Evolutionary conservation across 192 early-diverging fungal genomes (phyloP).

Genomic region (Geranomyces michiganensis): DNA sequence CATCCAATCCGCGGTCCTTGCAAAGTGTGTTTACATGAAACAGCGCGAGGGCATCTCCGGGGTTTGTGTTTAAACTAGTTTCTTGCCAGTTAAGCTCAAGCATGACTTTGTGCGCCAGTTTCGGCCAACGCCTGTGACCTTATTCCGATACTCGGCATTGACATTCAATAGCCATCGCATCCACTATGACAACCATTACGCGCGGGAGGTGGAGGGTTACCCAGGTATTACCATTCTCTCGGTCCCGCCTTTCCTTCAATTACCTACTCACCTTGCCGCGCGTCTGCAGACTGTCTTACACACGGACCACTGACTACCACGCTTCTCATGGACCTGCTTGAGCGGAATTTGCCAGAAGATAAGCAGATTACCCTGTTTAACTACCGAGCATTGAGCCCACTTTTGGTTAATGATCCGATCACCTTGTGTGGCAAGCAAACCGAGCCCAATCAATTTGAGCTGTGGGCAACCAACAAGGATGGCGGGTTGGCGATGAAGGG

Average conservation of each 20-base stretch:
- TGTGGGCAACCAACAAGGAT: conserved; percentile 70
- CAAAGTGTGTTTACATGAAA: neutral
- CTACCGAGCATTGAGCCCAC: conserved; percentile 72
- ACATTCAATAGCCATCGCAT: conserved; percentile 90
- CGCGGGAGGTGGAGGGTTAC: conserved; percentile 67
- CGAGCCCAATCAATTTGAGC: conserved; percentile 45
- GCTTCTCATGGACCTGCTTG: conserved; percentile 67
- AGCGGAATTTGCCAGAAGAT: conserved; percentile 43
- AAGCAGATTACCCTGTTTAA: conserved; percentile 60
- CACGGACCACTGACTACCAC: conserved; percentile 83
- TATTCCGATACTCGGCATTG: conserved; percentile 88
- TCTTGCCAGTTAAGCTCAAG: neutral
- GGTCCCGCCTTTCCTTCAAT: too few relatives aligned
- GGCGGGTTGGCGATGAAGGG: conserved; percentile 77
- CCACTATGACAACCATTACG: conserved; percentile 80
- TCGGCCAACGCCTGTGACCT: conserved; percentile 66
- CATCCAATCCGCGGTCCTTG: neutral
- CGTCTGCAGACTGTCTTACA: conserved; percentile 59
- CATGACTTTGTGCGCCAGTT: conserved; percentile 66
- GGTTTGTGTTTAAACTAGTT: neutral
- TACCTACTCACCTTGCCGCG: neutral
- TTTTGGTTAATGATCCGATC: conserved; percentile 63
- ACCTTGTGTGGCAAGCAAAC: conserved; percentile 53
- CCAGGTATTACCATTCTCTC: conserved; percentile 57
- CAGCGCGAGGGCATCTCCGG: neutral